Evolutionary conservation across 179 eudicot species (phyloP).

Genomic region (Amaranthus tricolor): DNA sequence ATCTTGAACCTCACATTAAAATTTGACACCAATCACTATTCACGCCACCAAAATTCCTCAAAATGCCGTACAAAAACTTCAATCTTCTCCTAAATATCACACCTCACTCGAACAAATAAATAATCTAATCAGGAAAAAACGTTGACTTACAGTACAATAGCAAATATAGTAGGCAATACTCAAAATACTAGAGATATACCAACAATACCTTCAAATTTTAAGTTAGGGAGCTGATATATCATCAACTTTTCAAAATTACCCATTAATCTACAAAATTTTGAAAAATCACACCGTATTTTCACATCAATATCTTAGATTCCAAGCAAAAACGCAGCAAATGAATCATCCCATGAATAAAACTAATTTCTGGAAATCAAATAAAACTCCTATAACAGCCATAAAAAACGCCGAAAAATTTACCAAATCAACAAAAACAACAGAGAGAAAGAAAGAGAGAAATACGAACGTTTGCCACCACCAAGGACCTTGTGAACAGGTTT

Average conservation of each 20-base stretch:
- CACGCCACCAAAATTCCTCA: no score
- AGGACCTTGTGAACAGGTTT: constrained; percentile 66
- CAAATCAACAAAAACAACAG: not conserved
- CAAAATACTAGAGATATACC: not conserved
- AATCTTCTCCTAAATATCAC: no score
- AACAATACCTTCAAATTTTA: not conserved
- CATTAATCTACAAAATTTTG: not conserved
- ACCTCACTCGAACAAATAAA: no score
- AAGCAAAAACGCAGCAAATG: not conserved
- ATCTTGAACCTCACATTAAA: no score
- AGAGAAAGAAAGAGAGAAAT: not conserved
- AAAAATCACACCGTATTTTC: not conserved
- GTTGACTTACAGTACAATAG: no score
- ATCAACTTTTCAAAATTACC: not conserved
- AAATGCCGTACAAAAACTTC: no score
- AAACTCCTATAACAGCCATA: not conserved
- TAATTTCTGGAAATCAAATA: no score
- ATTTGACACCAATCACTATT: no score
- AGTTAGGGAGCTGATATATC: not conserved
- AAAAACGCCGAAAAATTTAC: not conserved
- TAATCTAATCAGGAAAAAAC: no score
- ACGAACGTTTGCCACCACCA: constrained; percentile 71
- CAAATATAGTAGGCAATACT: no score
- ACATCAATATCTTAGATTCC: not conserved
- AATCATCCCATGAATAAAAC: not conserved